Evolutionary conservation across 495 filamentous ascomycete genomes (phyloP).

Genomic region (Xylaria longipes): DNA sequence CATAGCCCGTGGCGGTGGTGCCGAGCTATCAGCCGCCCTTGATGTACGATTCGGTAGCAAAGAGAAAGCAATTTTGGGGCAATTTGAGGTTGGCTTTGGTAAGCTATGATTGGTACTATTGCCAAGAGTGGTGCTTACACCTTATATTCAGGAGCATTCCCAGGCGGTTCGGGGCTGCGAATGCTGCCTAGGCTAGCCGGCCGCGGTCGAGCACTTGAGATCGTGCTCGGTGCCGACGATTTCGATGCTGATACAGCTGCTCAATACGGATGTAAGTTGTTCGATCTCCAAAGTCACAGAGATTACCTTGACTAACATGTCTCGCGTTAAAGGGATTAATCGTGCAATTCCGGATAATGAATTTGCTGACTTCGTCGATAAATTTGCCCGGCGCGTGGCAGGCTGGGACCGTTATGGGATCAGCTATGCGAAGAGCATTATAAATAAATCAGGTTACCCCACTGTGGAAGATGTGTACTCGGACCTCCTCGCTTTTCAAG

Average conservation of each 20-base stretch:
- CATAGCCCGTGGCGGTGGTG: neutral
- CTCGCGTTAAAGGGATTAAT: neutral
- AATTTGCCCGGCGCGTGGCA: neutral
- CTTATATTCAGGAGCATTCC: neutral
- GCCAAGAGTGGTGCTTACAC: neutral
- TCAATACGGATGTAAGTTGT: neutral
- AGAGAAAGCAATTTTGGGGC: neutral
- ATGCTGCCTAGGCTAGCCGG: neutral
- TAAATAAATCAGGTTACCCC: neutral
- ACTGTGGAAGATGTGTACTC: neutral
- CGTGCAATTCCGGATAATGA: neutral
- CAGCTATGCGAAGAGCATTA: neutral
- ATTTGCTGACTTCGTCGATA: neutral
- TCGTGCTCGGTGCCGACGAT: neutral
- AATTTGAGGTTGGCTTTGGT: neutral
- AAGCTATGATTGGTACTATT: neutral
- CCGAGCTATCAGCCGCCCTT: neutral
- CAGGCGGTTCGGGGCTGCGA: neutral
- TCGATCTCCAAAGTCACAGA: neutral
- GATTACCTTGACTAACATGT: neutral
- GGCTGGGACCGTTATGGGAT: neutral
- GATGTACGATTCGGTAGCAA: neutral
- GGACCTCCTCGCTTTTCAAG: neutral
- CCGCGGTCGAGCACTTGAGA: neutral
- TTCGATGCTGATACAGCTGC: slow-evolving; percentile 5